Base-by-base conservation (phyloP, 1,284 basidiomycete genomes). In the Anthracocystis setariae region DNA sequence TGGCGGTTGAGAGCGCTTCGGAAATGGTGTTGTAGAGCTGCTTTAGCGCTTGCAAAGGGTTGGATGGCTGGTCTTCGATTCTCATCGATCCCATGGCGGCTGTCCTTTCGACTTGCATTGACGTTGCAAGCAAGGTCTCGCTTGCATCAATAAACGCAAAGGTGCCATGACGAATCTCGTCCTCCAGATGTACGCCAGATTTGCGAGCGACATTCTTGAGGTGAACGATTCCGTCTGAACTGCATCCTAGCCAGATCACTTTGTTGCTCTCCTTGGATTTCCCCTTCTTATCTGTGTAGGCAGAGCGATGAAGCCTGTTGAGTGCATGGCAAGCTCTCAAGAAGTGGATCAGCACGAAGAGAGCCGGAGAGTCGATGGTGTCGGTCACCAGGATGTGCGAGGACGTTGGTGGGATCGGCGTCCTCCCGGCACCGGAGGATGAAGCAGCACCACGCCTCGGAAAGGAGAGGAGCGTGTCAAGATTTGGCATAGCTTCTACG, bases 191-290 rank as follows among this genome's bases (percentile, higher is more conserved):
- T 23, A 76, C 54, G 3, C 57, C 67, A 29, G 67, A 66, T 49
- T 66, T 67, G 42, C 74, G 59, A 13, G 55, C 53, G 3, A 76
- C 51, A 35, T 61, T 67, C 49, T 51, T 62, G 18, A 66, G 64
- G 46, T 76, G 71, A 0, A 46, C 57, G 17, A 53, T 23, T 13
- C 74, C 74, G 18, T 60, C 61, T 8, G 57, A 73, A 17, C 59
- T 61, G 47, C 67, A 73, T 2, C 61, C 66, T 1, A 76, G 37
- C 74, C 74, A 76, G 37, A 76, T 55, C n/a, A 74, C 61, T n/a
- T 46, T 63, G 25, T 20, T 56, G n/a, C 49, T 40, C 8, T 44
- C 55, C 18, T 27, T 49, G 0, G 18, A 37, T 24, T 66, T 59
- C 13, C 59, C 62, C 27, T 70, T 63, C 5, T n/a, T 17, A 13